These are phyloP conservation scores for Ministeria vibrans DNA, from an alignment of 78 protist genomes.

Conservation along the genomic window DNA sequence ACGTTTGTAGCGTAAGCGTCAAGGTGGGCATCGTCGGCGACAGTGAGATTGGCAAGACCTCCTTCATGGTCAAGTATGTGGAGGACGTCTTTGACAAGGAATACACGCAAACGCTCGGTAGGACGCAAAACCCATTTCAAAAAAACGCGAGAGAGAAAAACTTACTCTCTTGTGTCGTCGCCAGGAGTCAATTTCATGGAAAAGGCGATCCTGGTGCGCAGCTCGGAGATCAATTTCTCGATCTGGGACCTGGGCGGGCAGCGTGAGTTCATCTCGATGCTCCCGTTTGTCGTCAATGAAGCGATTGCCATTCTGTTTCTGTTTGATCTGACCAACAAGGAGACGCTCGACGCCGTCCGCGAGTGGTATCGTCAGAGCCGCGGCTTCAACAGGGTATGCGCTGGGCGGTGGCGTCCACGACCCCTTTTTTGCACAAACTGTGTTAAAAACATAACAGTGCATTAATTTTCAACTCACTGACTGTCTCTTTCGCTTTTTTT, in stretches of 20 bases:
- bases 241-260: constrained; percentile 97
- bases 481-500: background rate
- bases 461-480: background rate
- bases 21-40: constrained; percentile 96
- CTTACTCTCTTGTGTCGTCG: background rate
- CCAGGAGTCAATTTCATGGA: constrained; percentile 98
- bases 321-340: constrained; percentile 91
- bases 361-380: constrained; percentile 95
- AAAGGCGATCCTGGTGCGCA: constrained; percentile 73
- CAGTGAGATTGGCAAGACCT: constrained; percentile 89
- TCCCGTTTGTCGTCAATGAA: constrained; percentile 93
- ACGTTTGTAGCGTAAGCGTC: constrained; percentile 56
- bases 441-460: background rate
- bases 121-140: background rate
- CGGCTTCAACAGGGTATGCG: constrained; percentile 73
- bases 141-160: background rate
- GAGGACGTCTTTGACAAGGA: constrained; percentile 88
- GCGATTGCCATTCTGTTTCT: constrained; percentile 93
- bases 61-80: constrained; percentile 94
- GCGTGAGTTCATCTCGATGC: constrained; percentile 89
- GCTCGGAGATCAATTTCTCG: constrained; percentile 81
- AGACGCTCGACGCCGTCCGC: constrained; percentile 75
- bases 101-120: constrained; percentile 89
- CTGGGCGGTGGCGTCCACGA: background rate
- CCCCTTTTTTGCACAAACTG: background rate